Base-by-base conservation (phyloP, 192 early-diverging fungal species). In the Entomortierella lignicola region DNA sequence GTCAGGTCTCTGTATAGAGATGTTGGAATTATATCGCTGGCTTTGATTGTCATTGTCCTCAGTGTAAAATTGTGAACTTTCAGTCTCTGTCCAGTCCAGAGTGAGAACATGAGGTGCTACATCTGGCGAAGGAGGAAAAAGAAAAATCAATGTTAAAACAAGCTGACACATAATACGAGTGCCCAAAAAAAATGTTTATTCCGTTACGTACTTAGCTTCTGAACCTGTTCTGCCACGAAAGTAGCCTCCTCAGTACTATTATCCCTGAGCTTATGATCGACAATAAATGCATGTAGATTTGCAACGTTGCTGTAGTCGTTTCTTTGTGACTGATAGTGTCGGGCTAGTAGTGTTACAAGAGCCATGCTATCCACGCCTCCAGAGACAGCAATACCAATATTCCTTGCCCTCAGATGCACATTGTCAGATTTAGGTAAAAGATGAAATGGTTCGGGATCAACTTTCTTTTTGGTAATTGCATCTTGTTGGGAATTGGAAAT, bases 211-310 rank as follows among this genome's bases (percentile, higher is more conserved):
- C 82, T 55, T 17, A 86, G 42, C 26, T 58, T 69, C 17, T 48
- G 43, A 25, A 84, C 65, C 27, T 63, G 54, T 20, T 60, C 34
- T 10, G 77, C 71, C 25, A 87, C 75, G 37, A 60, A 59, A 20
- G 18, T 20, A 37, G 85, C 81, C 41, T 88, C 83, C 12, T 69
- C 66, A 6, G 71, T 71, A 41, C 81, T 88, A 31, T 73, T 60
- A 26, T 65, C 43, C 34, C 84, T 47, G n/a, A 86, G 57, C 39
- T 69, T 67, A 53, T 88, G 85, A 53, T 88, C 85, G 15, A 88
- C 81, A 8, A 82, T 86, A n/a, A 88, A 71, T 10, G 85, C 86
- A 29, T 70, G 71, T 8, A 39, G 29, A 4, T 32, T n/a, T 32
- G 20, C 2, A 17, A 5, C n/a, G n/a, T n/a, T 26, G 17, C 6